These are phyloP conservation scores for Arabidopsis arenosa DNA, from an alignment of 345 rosid genomes.

Conservation along the genomic window DNA sequence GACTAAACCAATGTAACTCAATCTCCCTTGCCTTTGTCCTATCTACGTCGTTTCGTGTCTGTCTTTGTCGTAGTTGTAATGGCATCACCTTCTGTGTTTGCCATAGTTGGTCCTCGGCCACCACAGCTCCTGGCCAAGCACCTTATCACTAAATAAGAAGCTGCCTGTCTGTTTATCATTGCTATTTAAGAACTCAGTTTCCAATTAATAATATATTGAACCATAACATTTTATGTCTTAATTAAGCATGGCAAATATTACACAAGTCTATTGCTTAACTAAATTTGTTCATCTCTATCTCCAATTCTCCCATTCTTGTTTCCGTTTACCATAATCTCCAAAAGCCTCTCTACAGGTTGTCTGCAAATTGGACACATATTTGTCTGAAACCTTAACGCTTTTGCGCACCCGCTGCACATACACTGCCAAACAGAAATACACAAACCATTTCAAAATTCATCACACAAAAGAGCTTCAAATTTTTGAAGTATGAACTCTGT, in stretches of 20 bases:
- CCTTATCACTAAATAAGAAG: conserved; percentile 55
- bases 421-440: conserved; percentile 60
- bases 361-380: conserved; percentile 83
- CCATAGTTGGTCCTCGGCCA: conserved; percentile 39
- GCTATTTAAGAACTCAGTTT: conserved; percentile 57
- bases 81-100: conserved; percentile 38
- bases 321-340: conserved; percentile 65
- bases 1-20: conserved; percentile 40
- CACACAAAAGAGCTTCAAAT: background rate
- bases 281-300: conserved; percentile 11
- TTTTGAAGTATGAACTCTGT: conserved; percentile 10
- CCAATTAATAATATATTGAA: conserved; percentile 55
- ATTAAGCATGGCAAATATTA: conserved; percentile 19
- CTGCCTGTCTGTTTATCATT: conserved; percentile 32
- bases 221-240: conserved; percentile 26
- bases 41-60: background rate
- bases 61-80: background rate
- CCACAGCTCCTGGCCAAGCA: conserved; percentile 50
- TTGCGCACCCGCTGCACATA: conserved; percentile 90
- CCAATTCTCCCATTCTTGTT: background rate
- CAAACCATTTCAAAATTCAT: conserved; percentile 4
- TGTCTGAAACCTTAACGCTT: conserved; percentile 77
- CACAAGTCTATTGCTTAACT: conserved; percentile 5
- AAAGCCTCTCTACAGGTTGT: conserved; percentile 81
- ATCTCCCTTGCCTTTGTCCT: conserved; percentile 39